Percentiles rank a stretch among this genome's conserved stretches.
Conservation (phyloP, 2,329 filamentous ascomycete species). For the Nectriaceae sp. region DNA sequence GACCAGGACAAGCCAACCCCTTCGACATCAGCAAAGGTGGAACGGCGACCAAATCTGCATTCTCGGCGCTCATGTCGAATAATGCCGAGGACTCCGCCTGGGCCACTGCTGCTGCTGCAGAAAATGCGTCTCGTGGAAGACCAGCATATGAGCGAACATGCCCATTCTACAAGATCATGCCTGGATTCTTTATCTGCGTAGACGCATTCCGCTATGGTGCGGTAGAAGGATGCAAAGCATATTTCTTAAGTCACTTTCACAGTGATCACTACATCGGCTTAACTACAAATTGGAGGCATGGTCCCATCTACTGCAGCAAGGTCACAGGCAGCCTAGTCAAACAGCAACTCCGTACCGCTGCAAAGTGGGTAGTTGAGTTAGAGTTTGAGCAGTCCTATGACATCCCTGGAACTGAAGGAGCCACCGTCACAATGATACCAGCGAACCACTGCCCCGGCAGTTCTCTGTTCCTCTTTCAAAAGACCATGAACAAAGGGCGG, state of each 20-base stretch:
- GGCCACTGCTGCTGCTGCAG: constrained; percentile 80
- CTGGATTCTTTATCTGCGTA: constrained; percentile 88
- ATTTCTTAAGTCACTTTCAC: constrained; percentile 97
- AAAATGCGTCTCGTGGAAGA: constrained; percentile 77
- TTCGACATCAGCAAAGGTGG: constrained; percentile 55
- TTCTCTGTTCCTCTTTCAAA: constrained; percentile 91
- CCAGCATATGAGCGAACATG: constrained; percentile 88
- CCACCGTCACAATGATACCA: constrained; percentile 88
- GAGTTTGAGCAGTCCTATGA: constrained; percentile 82
- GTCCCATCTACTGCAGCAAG: constrained; percentile 93
- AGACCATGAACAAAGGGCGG: constrained; percentile 60
- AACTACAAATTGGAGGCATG: constrained; percentile 85
- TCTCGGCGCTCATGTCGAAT: constrained; percentile 88
- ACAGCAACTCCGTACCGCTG: constrained; percentile 81
- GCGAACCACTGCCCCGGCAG: constrained; percentile 97
- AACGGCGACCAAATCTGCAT: constrained; percentile 65
- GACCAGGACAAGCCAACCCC: constrained; percentile 80
- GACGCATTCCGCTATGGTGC: constrained; percentile 96
- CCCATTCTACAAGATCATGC: constrained; percentile 98
- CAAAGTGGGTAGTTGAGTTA: constrained; percentile 80
- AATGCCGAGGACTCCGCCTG: constrained; percentile 91
- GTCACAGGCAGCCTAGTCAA: constrained; percentile 89
- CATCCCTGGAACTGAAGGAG: constrained; percentile 79
- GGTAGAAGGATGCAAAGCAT: constrained; percentile 87
- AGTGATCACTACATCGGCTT: constrained; percentile 96